Evolutionary conservation across 352 stramenopile species (phyloP).

Genomic region (Globisporangium irregulare): DNA sequence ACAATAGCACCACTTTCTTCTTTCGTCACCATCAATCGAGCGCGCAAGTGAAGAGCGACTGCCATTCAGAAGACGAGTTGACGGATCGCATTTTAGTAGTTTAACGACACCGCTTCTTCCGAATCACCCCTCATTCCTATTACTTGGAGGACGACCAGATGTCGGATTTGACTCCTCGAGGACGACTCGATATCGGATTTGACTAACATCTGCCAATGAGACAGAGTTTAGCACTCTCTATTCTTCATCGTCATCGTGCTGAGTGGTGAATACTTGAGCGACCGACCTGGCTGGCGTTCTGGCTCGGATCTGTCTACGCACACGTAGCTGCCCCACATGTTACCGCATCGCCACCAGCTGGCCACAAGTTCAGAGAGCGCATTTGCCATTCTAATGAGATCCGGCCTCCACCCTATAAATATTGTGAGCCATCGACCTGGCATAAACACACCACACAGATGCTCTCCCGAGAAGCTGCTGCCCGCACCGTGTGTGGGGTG

Average conservation of each 20-base stretch:
- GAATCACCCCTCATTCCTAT: background rate
- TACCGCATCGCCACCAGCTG: background rate
- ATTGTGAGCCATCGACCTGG: background rate
- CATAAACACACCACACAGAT: background rate
- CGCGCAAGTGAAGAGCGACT: background rate
- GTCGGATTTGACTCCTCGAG: background rate
- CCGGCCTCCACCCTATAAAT: background rate
- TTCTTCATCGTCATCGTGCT: background rate
- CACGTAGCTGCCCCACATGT: background rate
- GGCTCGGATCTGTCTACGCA: background rate
- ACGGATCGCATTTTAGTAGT: background rate
- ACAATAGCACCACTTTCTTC: background rate
- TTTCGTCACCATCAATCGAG: background rate
- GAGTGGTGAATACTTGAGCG: background rate
- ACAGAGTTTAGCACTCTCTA: background rate
- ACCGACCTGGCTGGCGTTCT: background rate
- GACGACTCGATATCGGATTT: background rate
- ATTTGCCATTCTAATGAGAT: background rate
- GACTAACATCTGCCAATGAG: background rate
- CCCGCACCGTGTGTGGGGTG: background rate
- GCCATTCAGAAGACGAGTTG: background rate
- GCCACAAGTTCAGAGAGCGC: constrained; percentile 4
- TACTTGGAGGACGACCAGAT: background rate
- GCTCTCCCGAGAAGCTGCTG: constrained; percentile 9
- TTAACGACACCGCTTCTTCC: background rate